Evolutionary conservation across 805 yeast genomes (phyloP).

Genomic region (Yarrowia phangngaensis): DNA sequence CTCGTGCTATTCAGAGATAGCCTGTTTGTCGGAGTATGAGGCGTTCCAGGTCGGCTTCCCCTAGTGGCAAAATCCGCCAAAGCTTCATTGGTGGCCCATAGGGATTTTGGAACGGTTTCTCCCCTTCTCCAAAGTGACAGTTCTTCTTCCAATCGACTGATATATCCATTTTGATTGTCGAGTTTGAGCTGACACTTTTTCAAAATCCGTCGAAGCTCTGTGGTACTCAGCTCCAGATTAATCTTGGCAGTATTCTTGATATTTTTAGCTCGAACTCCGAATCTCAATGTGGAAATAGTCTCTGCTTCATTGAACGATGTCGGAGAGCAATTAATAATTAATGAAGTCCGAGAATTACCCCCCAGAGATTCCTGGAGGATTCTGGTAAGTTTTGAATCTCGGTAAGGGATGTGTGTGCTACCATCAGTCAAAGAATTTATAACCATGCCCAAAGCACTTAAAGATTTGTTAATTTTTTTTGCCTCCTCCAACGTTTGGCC

Average conservation of each 20-base stretch:
- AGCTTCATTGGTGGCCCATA: constrained; percentile 32
- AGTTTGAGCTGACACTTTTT: constrained; percentile 41
- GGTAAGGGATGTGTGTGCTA: constrained; percentile 63
- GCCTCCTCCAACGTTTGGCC: constrained; percentile 79
- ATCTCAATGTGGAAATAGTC: constrained; percentile 66
- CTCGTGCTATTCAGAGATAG: constrained; percentile 4
- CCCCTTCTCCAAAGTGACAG: constrained; percentile 42
- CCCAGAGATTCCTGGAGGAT: constrained; percentile 76
- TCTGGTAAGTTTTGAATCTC: constrained; percentile 75
- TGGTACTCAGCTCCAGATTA: constrained; percentile 54
- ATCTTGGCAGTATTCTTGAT: constrained; percentile 63
- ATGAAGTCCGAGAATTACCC: constrained; percentile 73
- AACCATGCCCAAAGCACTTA: constrained; percentile 75
- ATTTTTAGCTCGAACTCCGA: constrained; percentile 68
- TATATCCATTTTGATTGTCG: constrained; percentile 35
- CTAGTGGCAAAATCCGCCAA: not conserved
- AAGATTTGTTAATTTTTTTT: constrained; percentile 73
- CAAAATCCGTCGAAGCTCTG: constrained; percentile 45
- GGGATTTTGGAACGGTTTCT: constrained; percentile 32
- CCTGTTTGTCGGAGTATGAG: constrained; percentile 2
- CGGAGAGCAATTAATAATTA: constrained; percentile 72
- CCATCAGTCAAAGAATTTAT: constrained; percentile 74
- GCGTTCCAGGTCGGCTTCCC: constrained; percentile 1
- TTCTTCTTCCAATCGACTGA: constrained; percentile 45
- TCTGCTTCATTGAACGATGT: constrained; percentile 54